phyloP scores from a whole-genome alignment of 2,329 filamentous ascomycete genomes.

The Cercospora zeae-maydis region DNA sequence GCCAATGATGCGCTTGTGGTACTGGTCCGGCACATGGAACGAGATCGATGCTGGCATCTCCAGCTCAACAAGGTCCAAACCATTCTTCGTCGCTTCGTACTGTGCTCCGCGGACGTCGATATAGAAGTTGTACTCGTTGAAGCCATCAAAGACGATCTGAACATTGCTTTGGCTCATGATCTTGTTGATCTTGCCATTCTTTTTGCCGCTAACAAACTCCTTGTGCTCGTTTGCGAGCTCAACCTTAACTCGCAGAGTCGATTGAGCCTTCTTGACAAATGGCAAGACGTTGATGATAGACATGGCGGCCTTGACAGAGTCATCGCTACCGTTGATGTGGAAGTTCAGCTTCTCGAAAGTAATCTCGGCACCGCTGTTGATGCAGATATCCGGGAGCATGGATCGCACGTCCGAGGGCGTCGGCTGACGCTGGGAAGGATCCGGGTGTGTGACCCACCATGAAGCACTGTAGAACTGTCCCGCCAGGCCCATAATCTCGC shows the following conservation, averaged over 20 bases:
- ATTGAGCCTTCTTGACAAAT: conserved; percentile 80
- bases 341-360: conserved; percentile 94
- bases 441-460: conserved; percentile 85
- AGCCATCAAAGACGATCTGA: conserved; percentile 97
- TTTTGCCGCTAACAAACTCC: conserved; percentile 98
- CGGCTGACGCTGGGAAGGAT: conserved; percentile 60
- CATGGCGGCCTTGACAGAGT: conserved; percentile 92
- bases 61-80: conserved; percentile 88
- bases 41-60: conserved; percentile 99
- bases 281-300: conserved; percentile 88
- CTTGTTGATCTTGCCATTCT: conserved; percentile 99
- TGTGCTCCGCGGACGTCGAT: conserved; percentile 92
- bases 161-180: conserved; percentile 99
- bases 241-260: conserved; percentile 95
- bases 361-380: conserved; percentile 91
- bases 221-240: conserved; percentile 99
- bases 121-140: conserved; percentile 99
- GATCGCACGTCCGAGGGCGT: conserved; percentile 69
- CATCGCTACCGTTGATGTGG: conserved; percentile 90
- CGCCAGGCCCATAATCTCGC: conserved; percentile 91
- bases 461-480: conserved; percentile 97
- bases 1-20: conserved; percentile 98
- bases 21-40: conserved; percentile 98
- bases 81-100: conserved; percentile 92
- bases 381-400: conserved; percentile 95